phyloP scores from a whole-genome alignment of 352 stramenopile genomes.

The Halophytophthora batemanensis region DNA sequence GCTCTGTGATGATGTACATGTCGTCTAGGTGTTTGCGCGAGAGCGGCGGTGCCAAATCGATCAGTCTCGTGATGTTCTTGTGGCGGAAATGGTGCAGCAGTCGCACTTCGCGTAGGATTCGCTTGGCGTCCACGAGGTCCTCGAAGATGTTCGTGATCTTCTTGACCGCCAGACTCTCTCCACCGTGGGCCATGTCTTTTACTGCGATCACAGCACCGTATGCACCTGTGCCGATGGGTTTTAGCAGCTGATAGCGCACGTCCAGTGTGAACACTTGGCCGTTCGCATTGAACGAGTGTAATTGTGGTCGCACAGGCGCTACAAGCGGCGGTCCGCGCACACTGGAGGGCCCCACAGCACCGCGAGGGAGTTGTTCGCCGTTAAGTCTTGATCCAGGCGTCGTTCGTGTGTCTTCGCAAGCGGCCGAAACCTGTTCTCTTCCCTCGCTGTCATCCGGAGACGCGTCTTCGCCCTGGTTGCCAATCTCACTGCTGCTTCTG shows the following conservation, averaged over 20 bases:
- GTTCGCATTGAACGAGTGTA: slow-evolving; percentile 72
- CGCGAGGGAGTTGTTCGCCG: slow-evolving; percentile 9
- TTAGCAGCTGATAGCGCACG: slow-evolving; percentile 85
- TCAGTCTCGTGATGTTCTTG: slow-evolving; percentile 92
- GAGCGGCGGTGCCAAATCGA: slow-evolving; percentile 89
- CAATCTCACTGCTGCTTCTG: slow-evolving; percentile 22
- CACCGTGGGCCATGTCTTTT: slow-evolving; percentile 44
- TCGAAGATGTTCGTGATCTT: slow-evolving; percentile 94
- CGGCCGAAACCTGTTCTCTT: slow-evolving; percentile 16
- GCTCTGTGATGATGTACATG: slow-evolving; percentile 95
- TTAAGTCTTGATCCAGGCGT: slow-evolving; percentile 7
- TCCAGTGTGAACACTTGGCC: slow-evolving; percentile 87
- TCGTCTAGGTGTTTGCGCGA: slow-evolving; percentile 93
- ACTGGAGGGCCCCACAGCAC: slow-evolving; percentile 20
- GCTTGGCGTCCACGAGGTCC: slow-evolving; percentile 97
- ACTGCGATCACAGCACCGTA: slow-evolving; percentile 91
- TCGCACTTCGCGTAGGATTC: slow-evolving; percentile 94
- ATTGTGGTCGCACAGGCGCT: slow-evolving; percentile 30
- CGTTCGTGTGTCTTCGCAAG: slow-evolving; percentile 7
- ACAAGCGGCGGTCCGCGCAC: slow-evolving; percentile 21
- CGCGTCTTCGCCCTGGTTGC: slow-evolving; percentile 25
- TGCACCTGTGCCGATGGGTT: slow-evolving; percentile 84
- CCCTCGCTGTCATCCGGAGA: slow-evolving; percentile 19
- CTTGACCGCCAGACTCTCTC: slow-evolving; percentile 89
- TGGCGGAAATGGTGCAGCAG: slow-evolving; percentile 84